Percentiles rank a stretch among this genome's conserved stretches.
Evolutionary conservation across 345 rosid genomes (phyloP).

Genomic region (Raphanus sativus): DNA sequence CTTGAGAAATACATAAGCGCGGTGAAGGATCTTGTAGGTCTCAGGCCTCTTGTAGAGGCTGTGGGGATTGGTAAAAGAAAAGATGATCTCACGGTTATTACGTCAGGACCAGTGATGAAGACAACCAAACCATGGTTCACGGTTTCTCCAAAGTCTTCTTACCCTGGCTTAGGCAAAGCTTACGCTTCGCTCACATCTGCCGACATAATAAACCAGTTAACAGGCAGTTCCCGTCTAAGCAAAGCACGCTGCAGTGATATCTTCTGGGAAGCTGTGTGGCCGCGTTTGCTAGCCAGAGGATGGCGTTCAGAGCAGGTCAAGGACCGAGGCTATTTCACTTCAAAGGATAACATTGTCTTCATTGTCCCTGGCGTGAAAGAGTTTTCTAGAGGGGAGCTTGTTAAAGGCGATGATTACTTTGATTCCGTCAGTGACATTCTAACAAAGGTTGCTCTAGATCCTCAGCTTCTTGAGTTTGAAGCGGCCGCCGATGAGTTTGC

Average conservation of each 20-base stretch:
- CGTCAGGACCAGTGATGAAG: conserved; percentile 45
- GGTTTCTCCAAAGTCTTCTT: conserved; percentile 33
- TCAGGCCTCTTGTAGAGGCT: conserved; percentile 55
- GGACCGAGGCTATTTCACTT: conserved; percentile 41
- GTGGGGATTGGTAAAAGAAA: conserved; percentile 71
- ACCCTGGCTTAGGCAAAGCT: conserved; percentile 26
- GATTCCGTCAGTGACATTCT: conserved; percentile 71
- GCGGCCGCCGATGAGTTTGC: conserved; percentile 22
- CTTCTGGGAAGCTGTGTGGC: conserved; percentile 90
- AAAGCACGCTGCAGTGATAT: conserved; percentile 72
- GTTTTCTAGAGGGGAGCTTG: conserved; percentile 65
- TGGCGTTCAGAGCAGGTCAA: conserved; percentile 77
- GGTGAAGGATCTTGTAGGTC: conserved; percentile 53
- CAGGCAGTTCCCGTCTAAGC: conserved; percentile 61
- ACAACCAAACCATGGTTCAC: conserved; percentile 44
- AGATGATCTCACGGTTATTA: conserved; percentile 58
- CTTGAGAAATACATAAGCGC: conserved; percentile 47
- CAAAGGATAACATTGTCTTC: conserved; percentile 58
- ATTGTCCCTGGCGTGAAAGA: conserved; percentile 65
- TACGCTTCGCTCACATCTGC: conserved; percentile 54
- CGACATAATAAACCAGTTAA: conserved; percentile 56
- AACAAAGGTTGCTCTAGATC: conserved; percentile 64
- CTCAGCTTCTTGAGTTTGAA: conserved; percentile 63
- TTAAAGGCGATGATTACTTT: conserved; percentile 67
- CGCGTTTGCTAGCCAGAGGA: conserved; percentile 75